Conservation (phyloP, 106 monocot species). For the Triglochin maritima region DNA sequence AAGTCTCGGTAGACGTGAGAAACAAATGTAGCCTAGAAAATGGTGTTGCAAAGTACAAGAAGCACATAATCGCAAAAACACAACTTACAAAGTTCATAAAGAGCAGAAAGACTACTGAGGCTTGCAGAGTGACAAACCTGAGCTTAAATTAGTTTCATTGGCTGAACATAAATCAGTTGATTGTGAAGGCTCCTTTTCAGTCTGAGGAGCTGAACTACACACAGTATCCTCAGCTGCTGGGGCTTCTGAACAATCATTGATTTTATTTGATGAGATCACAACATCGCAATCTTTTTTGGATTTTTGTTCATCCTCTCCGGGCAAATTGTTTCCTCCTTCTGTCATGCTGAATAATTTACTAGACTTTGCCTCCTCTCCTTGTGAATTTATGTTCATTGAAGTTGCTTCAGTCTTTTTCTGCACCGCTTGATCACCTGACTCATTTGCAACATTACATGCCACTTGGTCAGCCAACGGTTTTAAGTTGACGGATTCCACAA, state of each 20-base stretch:
- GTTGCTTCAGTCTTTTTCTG: neutral
- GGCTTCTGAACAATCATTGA: neutral
- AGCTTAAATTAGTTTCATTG: too few species aligned
- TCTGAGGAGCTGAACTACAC: neutral
- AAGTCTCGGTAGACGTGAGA: too few species aligned
- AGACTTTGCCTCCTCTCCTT: slow-evolving; percentile 3
- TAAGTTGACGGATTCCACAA: slow-evolving; percentile 3
- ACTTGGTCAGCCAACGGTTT: slow-evolving; percentile 9
- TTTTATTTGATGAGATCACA: slow-evolving; percentile 4
- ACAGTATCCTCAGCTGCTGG: neutral
- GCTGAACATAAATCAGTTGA: too few species aligned
- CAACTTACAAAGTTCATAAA: neutral
- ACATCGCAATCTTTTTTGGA: slow-evolving; percentile 7
- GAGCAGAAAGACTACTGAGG: neutral
- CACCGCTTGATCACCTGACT: slow-evolving; percentile 14
- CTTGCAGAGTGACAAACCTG: too few species aligned
- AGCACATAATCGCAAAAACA: too few species aligned
- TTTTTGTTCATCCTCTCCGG: slow-evolving; percentile 14
- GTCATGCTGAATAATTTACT: neutral
- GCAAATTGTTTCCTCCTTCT: slow-evolving; percentile 9
- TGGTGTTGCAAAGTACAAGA: too few species aligned
- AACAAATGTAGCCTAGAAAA: too few species aligned
- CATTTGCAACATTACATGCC: slow-evolving; percentile 1
- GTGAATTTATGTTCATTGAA: slow-evolving; percentile 12
- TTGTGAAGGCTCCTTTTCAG: neutral